Percentiles rank a stretch among this genome's conserved stretches.
These are phyloP conservation scores for Alternaria longipes DNA, from an alignment of 2,329 filamentous ascomycete genomes.

Conservation along the genomic window DNA sequence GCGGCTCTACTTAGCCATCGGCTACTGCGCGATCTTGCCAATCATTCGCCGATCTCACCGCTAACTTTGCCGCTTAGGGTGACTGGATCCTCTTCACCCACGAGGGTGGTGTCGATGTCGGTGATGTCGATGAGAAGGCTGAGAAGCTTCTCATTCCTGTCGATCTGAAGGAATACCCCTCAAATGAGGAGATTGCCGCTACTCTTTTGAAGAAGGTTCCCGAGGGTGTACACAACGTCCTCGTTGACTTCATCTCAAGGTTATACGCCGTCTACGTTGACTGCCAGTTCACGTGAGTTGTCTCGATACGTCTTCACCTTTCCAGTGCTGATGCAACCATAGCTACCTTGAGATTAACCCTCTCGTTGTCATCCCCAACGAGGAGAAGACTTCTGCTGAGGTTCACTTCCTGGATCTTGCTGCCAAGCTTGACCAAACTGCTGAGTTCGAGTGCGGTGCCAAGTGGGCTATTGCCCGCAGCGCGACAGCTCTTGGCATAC, in stretches of 20 bases:
- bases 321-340: slow-evolving; percentile 22
- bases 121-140: slow-evolving; percentile 98
- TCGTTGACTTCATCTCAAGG: slow-evolving; percentile 98
- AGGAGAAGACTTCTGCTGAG: slow-evolving; percentile 86
- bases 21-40: slow-evolving; percentile 34
- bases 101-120: slow-evolving; percentile 99
- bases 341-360: slow-evolving; percentile 99
- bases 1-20: slow-evolving; percentile 41
- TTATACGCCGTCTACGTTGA: slow-evolving; percentile 99
- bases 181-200: slow-evolving; percentile 90
- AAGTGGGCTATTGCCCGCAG: slow-evolving; percentile 98
- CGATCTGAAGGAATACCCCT: slow-evolving; percentile 92
- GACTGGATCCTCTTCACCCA: slow-evolving; percentile 99
- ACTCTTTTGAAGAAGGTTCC: slow-evolving; percentile 92
- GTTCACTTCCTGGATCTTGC: slow-evolving; percentile 99
- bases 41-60: slow-evolving; percentile 35
- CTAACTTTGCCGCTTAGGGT: slow-evolving; percentile 68
- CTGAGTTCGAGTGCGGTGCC: slow-evolving; percentile 98
- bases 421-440: slow-evolving; percentile 98
- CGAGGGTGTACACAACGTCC: slow-evolving; percentile 93
- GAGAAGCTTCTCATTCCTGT: slow-evolving; percentile 98
- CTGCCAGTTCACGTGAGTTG: slow-evolving; percentile 87
- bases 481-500: slow-evolving; percentile 85
- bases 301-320: background rate
- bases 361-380: slow-evolving; percentile 95